phyloP scores from a whole-genome alignment of 176 grass and related monocot species.

The Otatea glauca region DNA sequence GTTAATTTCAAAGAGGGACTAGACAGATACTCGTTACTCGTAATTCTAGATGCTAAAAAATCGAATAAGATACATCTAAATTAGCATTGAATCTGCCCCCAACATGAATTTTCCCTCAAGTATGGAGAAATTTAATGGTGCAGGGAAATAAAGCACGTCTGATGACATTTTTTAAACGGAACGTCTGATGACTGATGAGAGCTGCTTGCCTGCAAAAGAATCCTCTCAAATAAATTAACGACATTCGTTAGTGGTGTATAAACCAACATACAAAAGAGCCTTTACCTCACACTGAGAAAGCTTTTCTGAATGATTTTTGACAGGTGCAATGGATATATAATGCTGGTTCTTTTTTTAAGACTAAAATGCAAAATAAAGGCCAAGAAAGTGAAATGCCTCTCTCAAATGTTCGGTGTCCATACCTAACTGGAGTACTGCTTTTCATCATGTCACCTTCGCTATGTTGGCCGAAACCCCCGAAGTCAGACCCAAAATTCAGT shows the following conservation, averaged over 20 bases:
- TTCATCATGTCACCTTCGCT: not conserved
- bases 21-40: not conserved
- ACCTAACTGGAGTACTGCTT: conserved; percentile 17
- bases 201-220: not conserved
- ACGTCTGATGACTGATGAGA: not conserved
- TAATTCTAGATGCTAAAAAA: not conserved
- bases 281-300: not conserved
- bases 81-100: not conserved
- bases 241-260: conserved; percentile 9
- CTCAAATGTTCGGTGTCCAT: not conserved
- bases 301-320: not conserved
- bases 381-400: conserved; percentile 29
- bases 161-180: not conserved
- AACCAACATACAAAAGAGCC: not conserved
- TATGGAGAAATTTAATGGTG: not conserved
- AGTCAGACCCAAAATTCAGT: not conserved
- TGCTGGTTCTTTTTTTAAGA: not conserved
- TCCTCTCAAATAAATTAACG: not conserved
- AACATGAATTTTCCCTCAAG: not conserved
- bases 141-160: not conserved
- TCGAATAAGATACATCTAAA: not conserved
- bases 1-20: not conserved
- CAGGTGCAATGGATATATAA: conserved; percentile 1
- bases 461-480: not conserved
- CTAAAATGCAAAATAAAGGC: conserved; percentile 24